Conservation (phyloP, 331 rosid genomes). For the Cydonia oblonga region DNA sequence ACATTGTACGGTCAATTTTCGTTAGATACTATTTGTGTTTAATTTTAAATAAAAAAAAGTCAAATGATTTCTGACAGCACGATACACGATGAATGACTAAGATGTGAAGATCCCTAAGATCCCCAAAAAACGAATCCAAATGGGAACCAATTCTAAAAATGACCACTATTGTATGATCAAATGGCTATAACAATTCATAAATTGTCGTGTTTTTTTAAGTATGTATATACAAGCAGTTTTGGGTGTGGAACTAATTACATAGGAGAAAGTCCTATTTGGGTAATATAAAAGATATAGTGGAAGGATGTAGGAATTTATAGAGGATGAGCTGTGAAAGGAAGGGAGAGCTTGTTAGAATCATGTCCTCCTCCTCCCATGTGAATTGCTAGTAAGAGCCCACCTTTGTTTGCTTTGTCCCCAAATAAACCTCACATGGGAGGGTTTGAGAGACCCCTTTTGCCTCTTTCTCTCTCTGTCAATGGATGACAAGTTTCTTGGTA, state of each 20-base stretch:
- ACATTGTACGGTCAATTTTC: no score
- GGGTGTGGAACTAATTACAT: not conserved
- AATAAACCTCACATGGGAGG: slow-evolving; percentile 71
- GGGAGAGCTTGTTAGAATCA: slow-evolving; percentile 31
- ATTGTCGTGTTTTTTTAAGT: not conserved
- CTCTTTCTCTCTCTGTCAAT: slow-evolving; percentile 9
- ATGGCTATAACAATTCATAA: not conserved
- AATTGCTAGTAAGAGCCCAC: slow-evolving; percentile 41
- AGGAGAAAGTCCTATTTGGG: slow-evolving; percentile 21
- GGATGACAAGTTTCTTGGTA: slow-evolving; percentile 7
- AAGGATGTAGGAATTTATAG: slow-evolving; percentile 21
- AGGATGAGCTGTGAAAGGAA: slow-evolving; percentile 60
- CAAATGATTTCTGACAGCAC: no score
- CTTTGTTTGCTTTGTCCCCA: slow-evolving; percentile 71
- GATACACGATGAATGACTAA: no score
- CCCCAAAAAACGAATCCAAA: no score
- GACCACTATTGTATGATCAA: not conserved
- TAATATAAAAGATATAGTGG: slow-evolving; percentile 13
- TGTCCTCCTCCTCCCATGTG: slow-evolving; percentile 80
- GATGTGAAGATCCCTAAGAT: no score
- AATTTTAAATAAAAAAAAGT: no score
- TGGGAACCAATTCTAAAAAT: not conserved
- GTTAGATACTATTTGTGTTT: no score
- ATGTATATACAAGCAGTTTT: slow-evolving; percentile 1
- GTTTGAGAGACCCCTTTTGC: slow-evolving; percentile 17